These are phyloP conservation scores for Radiomyces spectabilis DNA, from an alignment of 192 early-diverging fungal species.

Conservation along the genomic window DNA sequence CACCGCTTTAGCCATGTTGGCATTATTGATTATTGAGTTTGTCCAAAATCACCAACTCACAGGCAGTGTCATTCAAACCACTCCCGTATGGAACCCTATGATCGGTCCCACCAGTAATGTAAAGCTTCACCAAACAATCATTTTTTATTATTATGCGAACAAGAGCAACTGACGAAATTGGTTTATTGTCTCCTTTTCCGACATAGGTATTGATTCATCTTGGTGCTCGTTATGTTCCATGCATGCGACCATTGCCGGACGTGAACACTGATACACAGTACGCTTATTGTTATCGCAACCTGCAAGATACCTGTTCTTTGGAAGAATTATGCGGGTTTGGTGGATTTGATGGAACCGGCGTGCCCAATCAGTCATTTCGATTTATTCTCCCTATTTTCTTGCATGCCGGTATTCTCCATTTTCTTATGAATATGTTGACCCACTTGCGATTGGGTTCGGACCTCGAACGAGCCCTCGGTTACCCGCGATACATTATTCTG, in stretches of 20 bases:
- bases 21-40: slow-evolving; percentile 42
- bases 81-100: slow-evolving; percentile 65
- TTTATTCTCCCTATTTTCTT: slow-evolving; percentile 79
- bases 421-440: slow-evolving; percentile 65
- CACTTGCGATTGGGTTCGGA: slow-evolving; percentile 65
- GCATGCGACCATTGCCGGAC: slow-evolving; percentile 51
- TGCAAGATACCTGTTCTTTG: slow-evolving; percentile 38
- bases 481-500: slow-evolving; percentile 50
- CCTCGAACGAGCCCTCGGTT: slow-evolving; percentile 73
- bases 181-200: not conserved
- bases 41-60: slow-evolving; percentile 52
- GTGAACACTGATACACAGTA: slow-evolving; percentile 14
- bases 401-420: slow-evolving; percentile 76
- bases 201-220: slow-evolving; percentile 54
- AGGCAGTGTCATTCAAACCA: slow-evolving; percentile 51
- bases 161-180: not conserved
- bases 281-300: not conserved
- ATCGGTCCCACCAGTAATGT: slow-evolving; percentile 65
- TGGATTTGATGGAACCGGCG: slow-evolving; percentile 30
- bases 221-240: slow-evolving; percentile 75
- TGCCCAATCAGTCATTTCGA: slow-evolving; percentile 71
- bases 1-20: slow-evolving; percentile 34
- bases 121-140: slow-evolving; percentile 13
- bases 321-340: slow-evolving; percentile 55
- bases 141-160: not conserved